Evolutionary conservation across 169 alveolate genomes (phyloP), one percentile per base, ranked within the genome.

Genomic region (Plasmodium blacklocki): DNA sequence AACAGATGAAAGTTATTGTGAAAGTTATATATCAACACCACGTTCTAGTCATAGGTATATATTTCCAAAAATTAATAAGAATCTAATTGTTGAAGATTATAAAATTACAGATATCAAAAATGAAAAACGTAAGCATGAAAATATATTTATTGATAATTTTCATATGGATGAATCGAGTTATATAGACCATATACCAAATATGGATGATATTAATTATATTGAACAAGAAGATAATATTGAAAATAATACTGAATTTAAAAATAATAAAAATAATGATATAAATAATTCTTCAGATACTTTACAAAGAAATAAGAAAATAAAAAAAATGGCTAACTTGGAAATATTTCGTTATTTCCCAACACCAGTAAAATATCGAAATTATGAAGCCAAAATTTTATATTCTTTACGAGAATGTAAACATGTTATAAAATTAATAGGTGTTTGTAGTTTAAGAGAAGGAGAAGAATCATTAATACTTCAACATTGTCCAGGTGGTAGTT

Each of bases 401-500:
- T 88, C 80, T 14, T 52, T 92, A 19, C 66, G 58, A 5, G 88
- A 75, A 8, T 92, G 93, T 49, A 75, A 68, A 21, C 63, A 92
- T 73, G 93, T 92, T 29, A 92, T 92, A 45, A 78, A 88, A 19
- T 74, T 92, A 18, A 23, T 88, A 2, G 95, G 95, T 1, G 80
- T 80, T 2, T 85, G 93, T 70, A 92, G 93, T 23, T 45, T 92
- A 47, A 21, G 64, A 43, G 86, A 71, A 60, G 95, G 95, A 0
- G 90, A 73, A 60, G 95, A 92, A 60, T 85, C 93, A 0, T 56
- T 92, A 32, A 74, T 92, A 19, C 50, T 92, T 50, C 93, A 92
- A 58, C 54, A 92, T 60, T 92, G 95, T 56, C 60, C 92, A 50
- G 95, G 95, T 26, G 93, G 95, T 1, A 92, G 95, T 66, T 87